phyloP scores from a whole-genome alignment of 2,329 filamentous ascomycete genomes.

The Knoxdaviesia capensis region DNA sequence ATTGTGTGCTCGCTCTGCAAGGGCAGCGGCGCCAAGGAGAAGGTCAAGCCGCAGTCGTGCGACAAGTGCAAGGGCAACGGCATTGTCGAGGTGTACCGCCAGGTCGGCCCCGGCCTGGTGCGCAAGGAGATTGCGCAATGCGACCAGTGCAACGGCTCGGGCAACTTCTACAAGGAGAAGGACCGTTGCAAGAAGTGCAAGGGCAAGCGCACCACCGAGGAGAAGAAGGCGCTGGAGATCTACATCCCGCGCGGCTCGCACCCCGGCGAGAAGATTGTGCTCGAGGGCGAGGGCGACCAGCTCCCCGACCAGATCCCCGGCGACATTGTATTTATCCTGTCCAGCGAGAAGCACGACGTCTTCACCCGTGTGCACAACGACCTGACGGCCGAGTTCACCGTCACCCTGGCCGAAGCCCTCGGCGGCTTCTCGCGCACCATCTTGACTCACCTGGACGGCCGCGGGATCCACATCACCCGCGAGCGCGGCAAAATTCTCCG shows the following conservation, averaged over 20 bases:
- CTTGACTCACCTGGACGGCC: conserved; percentile 78
- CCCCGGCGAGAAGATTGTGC: conserved; percentile 74
- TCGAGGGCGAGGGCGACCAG: conserved; percentile 91
- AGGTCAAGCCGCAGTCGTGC: conserved; percentile 67
- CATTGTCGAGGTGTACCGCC: conserved; percentile 54
- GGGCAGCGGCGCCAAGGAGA: conserved; percentile 77
- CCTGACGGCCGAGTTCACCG: conserved; percentile 58
- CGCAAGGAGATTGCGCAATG: conserved; percentile 65
- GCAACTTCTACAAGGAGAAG: conserved; percentile 80
- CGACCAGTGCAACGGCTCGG: conserved; percentile 67
- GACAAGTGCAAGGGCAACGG: conserved; percentile 69
- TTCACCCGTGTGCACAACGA: conserved; percentile 76
- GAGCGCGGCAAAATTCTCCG: conserved; percentile 65
- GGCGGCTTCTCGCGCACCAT: conserved; percentile 82
- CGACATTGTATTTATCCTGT: conserved; percentile 77
- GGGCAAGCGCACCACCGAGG: conserved; percentile 65
- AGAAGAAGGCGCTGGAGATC: conserved; percentile 87
- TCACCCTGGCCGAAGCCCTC: conserved; percentile 69
- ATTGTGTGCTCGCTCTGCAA: conserved; percentile 75
- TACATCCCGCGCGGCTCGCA: conserved; percentile 80
- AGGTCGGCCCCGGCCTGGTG: conserved; percentile 72
- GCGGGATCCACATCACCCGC: conserved; percentile 67
- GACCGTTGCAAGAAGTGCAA: conserved; percentile 99
- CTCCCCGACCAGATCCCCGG: conserved; percentile 73
- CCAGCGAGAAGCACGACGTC: conserved; percentile 59